Conservation (phyloP, 768 basidiomycete species). For the Kwoniella europaea region DNA sequence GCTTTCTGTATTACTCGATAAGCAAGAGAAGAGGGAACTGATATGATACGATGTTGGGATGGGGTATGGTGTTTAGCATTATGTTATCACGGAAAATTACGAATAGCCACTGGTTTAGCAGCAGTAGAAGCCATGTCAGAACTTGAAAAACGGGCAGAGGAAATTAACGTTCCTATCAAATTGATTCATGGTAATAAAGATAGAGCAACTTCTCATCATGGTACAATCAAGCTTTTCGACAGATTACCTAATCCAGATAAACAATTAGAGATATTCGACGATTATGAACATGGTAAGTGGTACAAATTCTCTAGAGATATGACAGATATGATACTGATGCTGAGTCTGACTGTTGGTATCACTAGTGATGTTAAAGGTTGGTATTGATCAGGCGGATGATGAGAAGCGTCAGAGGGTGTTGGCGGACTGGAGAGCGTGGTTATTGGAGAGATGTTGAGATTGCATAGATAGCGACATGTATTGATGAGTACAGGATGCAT, state of each 20-base stretch:
- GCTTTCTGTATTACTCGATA: neutral
- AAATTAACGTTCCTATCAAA: conserved; percentile 56
- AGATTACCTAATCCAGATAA: conserved; percentile 54
- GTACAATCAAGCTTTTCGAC: conserved; percentile 53
- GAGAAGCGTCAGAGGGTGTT: conserved; percentile 57
- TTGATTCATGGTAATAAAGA: conserved; percentile 58
- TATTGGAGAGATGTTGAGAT: conserved; percentile 49
- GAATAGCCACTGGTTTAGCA: conserved; percentile 58
- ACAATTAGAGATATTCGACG: conserved; percentile 59
- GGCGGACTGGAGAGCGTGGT: conserved; percentile 57
- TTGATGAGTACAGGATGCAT: neutral
- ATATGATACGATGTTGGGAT: too few species aligned
- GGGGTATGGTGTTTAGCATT: conserved; percentile 33
- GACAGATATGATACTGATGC: neutral
- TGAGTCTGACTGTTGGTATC: neutral
- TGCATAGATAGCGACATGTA: too few species aligned
- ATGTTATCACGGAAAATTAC: conserved; percentile 58
- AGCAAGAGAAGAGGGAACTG: neutral
- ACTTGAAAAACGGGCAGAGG: conserved; percentile 44
- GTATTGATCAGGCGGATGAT: conserved; percentile 55
- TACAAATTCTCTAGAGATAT: neutral
- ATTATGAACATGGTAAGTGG: conserved; percentile 58
- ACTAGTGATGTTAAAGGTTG: conserved; percentile 56
- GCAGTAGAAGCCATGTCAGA: conserved; percentile 55
- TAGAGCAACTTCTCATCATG: conserved; percentile 55